Evolutionary conservation across 345 rosid species (phyloP).

Genomic region (Citrus hindsii): DNA sequence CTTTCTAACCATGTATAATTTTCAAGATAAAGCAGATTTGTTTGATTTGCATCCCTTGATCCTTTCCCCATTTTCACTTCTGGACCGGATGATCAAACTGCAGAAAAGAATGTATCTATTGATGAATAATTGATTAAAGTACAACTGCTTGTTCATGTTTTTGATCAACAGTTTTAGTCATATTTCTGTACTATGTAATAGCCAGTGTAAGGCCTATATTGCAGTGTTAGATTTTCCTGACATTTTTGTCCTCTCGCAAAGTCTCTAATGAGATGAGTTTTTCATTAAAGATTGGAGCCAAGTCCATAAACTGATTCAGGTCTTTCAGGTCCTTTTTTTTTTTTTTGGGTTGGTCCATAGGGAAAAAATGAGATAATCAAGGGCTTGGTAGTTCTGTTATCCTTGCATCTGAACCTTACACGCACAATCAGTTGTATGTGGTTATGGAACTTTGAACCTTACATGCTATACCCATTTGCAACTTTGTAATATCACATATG

Average conservation of each 20-base stretch:
- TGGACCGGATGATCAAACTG: not conserved
- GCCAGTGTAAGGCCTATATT: not conserved
- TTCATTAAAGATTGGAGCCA: not conserved
- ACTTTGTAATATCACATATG: not conserved
- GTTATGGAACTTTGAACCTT: not conserved
- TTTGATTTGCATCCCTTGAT: not conserved
- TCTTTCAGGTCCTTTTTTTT: not conserved
- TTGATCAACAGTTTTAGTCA: not conserved
- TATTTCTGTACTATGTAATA: not conserved
- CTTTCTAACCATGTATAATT: not conserved
- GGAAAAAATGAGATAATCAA: not conserved
- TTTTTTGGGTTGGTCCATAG: not conserved
- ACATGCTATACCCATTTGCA: not conserved
- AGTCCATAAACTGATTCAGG: not conserved
- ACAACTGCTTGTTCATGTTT: not conserved
- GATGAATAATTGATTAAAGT: not conserved
- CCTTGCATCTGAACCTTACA: not conserved
- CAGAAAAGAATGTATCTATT: not conserved
- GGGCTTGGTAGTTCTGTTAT: not conserved
- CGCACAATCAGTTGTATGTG: not conserved
- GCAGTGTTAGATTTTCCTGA: not conserved
- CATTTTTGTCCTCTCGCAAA: not conserved
- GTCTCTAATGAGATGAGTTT: slow-evolving; percentile 2
- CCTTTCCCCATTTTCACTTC: not conserved
- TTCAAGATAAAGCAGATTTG: not conserved